Evolutionary conservation across 2,329 filamentous ascomycete species (phyloP).

Genomic region (Penicillium italicum): DNA sequence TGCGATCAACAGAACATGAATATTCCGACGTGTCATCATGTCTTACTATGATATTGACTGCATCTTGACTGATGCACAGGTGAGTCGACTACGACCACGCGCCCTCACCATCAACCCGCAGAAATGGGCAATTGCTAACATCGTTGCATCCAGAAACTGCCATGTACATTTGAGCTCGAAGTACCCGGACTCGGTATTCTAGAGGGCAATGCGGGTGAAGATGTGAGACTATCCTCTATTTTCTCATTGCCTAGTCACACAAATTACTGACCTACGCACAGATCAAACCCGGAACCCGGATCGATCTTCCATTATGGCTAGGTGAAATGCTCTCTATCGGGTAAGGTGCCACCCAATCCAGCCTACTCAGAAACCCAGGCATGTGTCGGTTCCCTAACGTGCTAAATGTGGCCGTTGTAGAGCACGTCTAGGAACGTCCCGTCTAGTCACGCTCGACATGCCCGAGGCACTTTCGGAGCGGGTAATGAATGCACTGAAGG

Average conservation of each 20-base stretch:
- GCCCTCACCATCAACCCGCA: background rate
- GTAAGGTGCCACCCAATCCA: slow-evolving; percentile 31
- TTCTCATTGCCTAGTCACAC: background rate
- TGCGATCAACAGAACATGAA: slow-evolving; percentile 7
- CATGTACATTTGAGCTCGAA: slow-evolving; percentile 89
- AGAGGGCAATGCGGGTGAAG: slow-evolving; percentile 70
- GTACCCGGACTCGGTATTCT: slow-evolving; percentile 84
- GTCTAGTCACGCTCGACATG: slow-evolving; percentile 75
- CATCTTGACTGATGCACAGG: slow-evolving; percentile 47
- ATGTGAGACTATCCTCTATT: slow-evolving; percentile 39
- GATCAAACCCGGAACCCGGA: slow-evolving; percentile 74
- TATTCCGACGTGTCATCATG: slow-evolving; percentile 28
- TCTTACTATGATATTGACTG: slow-evolving; percentile 49
- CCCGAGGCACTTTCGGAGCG: slow-evolving; percentile 72
- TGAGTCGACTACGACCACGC: slow-evolving; percentile 13
- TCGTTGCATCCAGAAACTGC: slow-evolving; percentile 67
- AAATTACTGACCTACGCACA: slow-evolving; percentile 29
- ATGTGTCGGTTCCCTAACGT: background rate
- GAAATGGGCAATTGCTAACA: slow-evolving; percentile 12
- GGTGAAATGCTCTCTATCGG: slow-evolving; percentile 73
- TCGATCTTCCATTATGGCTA: slow-evolving; percentile 88
- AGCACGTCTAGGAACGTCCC: slow-evolving; percentile 45
- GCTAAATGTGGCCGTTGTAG: slow-evolving; percentile 18
- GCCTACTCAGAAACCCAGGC: background rate
- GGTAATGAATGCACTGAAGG: slow-evolving; percentile 85